phyloP scores from a whole-genome alignment of 371 early-diverging fungal species.

The Zychaea mexicana region DNA sequence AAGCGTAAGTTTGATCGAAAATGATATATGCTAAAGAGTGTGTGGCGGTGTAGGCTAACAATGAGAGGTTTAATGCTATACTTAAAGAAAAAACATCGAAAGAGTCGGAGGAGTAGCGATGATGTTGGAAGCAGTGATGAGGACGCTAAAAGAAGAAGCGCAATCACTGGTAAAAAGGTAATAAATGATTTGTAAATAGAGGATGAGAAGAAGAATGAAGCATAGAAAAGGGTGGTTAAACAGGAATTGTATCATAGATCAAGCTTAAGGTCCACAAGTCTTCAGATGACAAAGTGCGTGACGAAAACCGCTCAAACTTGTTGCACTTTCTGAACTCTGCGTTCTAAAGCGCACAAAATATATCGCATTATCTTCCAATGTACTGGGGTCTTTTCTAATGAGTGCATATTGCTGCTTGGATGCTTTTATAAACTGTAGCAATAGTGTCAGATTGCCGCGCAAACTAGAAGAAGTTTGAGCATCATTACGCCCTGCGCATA shows the following conservation, averaged over 20 bases:
- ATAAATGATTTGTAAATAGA: background rate
- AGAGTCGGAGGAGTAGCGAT: background rate
- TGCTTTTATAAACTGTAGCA: too few species aligned
- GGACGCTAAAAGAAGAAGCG: constrained; percentile 23
- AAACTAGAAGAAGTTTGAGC: too few species aligned
- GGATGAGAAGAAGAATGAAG: background rate
- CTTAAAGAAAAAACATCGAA: constrained; percentile 3
- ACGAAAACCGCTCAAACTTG: constrained; percentile 34
- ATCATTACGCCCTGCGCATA: too few species aligned
- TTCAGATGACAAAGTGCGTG: constrained; percentile 28
- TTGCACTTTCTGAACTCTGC: constrained; percentile 35
- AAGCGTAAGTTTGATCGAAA: constrained; percentile 13
- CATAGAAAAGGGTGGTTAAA: background rate
- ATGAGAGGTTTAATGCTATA: background rate
- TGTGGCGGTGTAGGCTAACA: background rate
- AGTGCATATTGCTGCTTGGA: too few species aligned
- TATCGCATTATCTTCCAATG: too few species aligned
- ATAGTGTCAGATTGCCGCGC: too few species aligned
- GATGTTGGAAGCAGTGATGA: background rate
- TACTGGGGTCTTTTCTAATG: too few species aligned
- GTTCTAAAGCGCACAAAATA: constrained; percentile 18
- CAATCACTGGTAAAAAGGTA: constrained; percentile 40
- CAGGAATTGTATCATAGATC: constrained; percentile 13
- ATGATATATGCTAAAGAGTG: background rate
- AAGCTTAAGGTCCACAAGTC: constrained; percentile 37